phyloP scores from a whole-genome alignment of 306 rosid genomes.

The apple (Malus domestica) region ASM211411v1 NC_041798.1:6878501-6879000 shows the following conservation, averaged over 20 bases:
- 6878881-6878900: background rate
- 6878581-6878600: background rate
- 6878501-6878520: background rate
- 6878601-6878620: background rate
- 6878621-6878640: background rate
- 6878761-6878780: constrained; percentile 40
- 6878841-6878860: background rate
- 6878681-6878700: constrained; percentile 92
- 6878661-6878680: constrained; percentile 90
- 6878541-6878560: background rate
- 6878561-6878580: background rate
- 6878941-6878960: background rate
- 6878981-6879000: no score
- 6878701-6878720: constrained; percentile 91
- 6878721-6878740: constrained; percentile 83
- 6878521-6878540: background rate
- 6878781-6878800: background rate
- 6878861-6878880: background rate
- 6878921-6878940: background rate
- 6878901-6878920: background rate
- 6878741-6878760: constrained; percentile 85
- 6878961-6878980: background rate
- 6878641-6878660: constrained; percentile 61
- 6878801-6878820: background rate
- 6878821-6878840: background rate